Conservation (phyloP, 2,329 filamentous ascomycete species). For the Aspergillus texensis region DNA sequence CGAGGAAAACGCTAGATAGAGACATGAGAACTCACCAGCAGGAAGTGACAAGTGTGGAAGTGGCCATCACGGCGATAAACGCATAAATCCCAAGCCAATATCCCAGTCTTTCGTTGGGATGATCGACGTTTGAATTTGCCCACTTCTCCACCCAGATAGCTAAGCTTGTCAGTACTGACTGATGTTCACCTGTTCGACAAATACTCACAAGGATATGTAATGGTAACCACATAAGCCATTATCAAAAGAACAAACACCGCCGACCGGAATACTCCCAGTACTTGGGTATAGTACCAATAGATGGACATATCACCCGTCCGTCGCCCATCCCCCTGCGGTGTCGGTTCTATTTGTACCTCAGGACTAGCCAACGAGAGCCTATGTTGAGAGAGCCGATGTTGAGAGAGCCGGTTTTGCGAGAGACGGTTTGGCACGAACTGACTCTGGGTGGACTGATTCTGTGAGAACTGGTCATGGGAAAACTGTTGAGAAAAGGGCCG, state of each 20-base stretch:
- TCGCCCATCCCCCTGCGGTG: neutral
- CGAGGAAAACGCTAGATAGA: neutral
- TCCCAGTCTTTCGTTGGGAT: neutral
- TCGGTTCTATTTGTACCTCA: neutral
- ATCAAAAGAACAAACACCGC: neutral
- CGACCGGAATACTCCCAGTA: neutral
- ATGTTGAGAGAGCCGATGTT: neutral
- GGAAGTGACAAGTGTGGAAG: neutral
- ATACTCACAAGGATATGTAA: conserved; percentile 8
- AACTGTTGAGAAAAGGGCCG: neutral
- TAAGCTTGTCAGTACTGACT: neutral
- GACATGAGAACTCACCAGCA: neutral
- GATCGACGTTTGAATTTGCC: neutral
- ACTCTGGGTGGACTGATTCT: neutral
- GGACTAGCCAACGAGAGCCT: neutral
- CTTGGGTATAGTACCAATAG: conserved; percentile 10
- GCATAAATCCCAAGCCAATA: neutral
- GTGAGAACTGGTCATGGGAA: neutral
- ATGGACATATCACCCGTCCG: conserved; percentile 9
- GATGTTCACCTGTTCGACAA: neutral
- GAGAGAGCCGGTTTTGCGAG: neutral
- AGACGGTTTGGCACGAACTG: neutral
- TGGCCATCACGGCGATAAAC: neutral
- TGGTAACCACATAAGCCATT: neutral
- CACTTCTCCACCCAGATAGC: neutral